phyloP scores from a whole-genome alignment of 768 basidiomycete species.

The Lentinus brumalis region DNA sequence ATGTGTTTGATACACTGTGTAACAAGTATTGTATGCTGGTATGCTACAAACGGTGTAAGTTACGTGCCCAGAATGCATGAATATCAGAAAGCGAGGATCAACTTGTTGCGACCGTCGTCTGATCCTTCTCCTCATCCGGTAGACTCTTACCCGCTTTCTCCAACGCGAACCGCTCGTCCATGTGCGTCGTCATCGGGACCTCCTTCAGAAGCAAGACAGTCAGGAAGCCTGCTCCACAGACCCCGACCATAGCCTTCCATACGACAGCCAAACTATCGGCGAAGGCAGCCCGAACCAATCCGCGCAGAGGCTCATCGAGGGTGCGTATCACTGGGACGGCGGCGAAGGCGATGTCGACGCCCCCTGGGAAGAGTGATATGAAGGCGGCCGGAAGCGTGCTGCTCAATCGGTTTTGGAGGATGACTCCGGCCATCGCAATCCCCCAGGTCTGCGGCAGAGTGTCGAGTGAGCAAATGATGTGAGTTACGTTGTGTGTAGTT shows the following conservation, averaged over 20 bases:
- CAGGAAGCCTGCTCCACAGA: conserved; percentile 40
- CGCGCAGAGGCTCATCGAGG: conserved; percentile 36
- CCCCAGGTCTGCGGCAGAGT: conserved; percentile 46
- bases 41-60: too few species aligned
- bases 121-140: neutral
- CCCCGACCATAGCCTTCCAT: conserved; percentile 47
- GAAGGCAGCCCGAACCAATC: conserved; percentile 45
- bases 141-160: neutral
- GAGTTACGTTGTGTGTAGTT: neutral
- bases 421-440: conserved; percentile 48
- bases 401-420: conserved; percentile 53
- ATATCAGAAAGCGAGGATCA: too few species aligned
- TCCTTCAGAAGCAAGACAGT: conserved; percentile 36
- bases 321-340: conserved; percentile 44
- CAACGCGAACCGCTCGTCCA: conserved; percentile 22
- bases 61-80: too few species aligned
- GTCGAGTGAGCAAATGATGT: neutral
- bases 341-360: conserved; percentile 45
- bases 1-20: too few species aligned
- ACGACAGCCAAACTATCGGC: conserved; percentile 38
- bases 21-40: too few species aligned
- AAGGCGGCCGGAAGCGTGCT: conserved; percentile 44
- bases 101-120: neutral
- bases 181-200: conserved; percentile 21
- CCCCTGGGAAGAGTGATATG: conserved; percentile 34